phyloP scores from a whole-genome alignment of 2,329 filamentous ascomycete genomes.

The Alternaria solani region DNA sequence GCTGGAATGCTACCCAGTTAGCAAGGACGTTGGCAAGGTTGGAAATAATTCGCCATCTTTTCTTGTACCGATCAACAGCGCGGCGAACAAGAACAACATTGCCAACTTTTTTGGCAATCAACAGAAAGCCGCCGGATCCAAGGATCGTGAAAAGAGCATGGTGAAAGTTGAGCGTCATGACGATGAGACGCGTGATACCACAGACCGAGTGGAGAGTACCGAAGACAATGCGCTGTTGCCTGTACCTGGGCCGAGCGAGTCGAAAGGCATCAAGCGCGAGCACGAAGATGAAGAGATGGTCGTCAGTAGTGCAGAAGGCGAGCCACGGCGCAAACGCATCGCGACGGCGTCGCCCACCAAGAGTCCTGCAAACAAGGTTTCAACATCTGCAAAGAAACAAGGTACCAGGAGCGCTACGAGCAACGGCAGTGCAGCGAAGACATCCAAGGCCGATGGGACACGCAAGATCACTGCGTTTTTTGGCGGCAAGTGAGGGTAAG shows the following conservation, averaged over 20 bases:
- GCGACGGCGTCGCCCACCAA: slow-evolving; percentile 29
- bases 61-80: slow-evolving; percentile 81
- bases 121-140: slow-evolving; percentile 45
- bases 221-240: slow-evolving; percentile 64
- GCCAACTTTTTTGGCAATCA: slow-evolving; percentile 86
- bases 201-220: slow-evolving; percentile 53
- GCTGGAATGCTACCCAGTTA: slow-evolving; percentile 85
- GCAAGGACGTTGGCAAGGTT: slow-evolving; percentile 90
- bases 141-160: slow-evolving; percentile 31
- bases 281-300: slow-evolving; percentile 48
- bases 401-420: slow-evolving; percentile 63
- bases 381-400: slow-evolving; percentile 51
- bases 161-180: slow-evolving; percentile 50
- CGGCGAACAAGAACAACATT: slow-evolving; percentile 91
- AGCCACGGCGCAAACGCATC: slow-evolving; percentile 52
- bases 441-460: slow-evolving; percentile 58
- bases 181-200: slow-evolving; percentile 54
- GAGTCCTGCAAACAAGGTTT: slow-evolving; percentile 32
- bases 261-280: slow-evolving; percentile 59
- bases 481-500: slow-evolving; percentile 53
- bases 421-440: slow-evolving; percentile 60
- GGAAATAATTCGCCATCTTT: slow-evolving; percentile 89
- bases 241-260: slow-evolving; percentile 33
- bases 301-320: slow-evolving; percentile 40
- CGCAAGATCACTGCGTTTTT: slow-evolving; percentile 68